Base-by-base conservation (phyloP, 805 yeast genomes). In the Candida schatavii region DNA sequence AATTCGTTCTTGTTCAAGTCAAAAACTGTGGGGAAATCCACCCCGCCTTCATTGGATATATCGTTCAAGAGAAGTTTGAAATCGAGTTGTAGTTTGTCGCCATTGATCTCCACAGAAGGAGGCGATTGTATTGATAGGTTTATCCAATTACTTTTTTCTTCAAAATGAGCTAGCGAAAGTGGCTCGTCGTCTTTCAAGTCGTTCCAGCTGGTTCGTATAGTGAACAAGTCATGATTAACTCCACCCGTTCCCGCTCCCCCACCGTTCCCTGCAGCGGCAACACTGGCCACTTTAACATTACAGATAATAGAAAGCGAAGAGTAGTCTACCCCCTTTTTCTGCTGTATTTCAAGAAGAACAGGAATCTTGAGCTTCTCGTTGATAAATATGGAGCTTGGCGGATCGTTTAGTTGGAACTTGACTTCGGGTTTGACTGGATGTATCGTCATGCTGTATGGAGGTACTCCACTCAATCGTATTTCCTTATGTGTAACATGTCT, bases 111-210 rank as follows among this genome's bases (percentile, higher is more conserved):
- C 17, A 46, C 39, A 23, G 55, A 48, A 13, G 61, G 58, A 7
- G 52, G 47, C 14, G 50, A 49, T 35, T 51, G 53, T 19, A 64
- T 45, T n/a, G 49, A 46, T 11, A 65, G 44, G 21, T 56, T 51
- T 29, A 66, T 50, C 1, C 14, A 34, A 3, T 7, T 33, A 34
- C 6, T 38, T 42, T 7, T 39, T 28, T 9, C 17, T 14, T 29
- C 44, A 11, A 7, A 15, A 21, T 41, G 41, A 14, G 28, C 40
- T 23, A 68, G 36, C 20, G 54, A 52, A 31, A 69, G 46, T 1
- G 68, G 58, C 43, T 66, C 71, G 37, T 70, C 75, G 44, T 70
- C 75, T 44, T 70, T 70, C 33, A 62, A 43, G 5, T 39, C 47
- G 18, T 63, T 59, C 74, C 74, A 70, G 40, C 56, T 57, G 3